Evolutionary conservation across 495 filamentous ascomycete genomes (phyloP), one percentile per base, ranked within the genome.

Genomic region (Podospora pseudopauciseta): DNA sequence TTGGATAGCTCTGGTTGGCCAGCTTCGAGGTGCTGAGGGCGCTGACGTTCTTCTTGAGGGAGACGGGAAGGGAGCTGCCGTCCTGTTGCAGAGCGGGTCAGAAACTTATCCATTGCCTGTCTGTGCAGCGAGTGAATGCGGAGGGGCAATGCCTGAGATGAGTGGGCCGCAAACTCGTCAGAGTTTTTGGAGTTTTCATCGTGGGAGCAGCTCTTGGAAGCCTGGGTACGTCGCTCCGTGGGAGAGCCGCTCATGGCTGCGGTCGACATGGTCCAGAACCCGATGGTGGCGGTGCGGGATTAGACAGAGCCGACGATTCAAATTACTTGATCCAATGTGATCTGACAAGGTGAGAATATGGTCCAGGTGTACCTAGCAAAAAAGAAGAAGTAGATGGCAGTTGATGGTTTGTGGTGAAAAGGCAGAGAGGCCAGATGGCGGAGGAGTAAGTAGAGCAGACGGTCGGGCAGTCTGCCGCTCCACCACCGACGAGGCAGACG

Each of bases 181-280:
- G 68, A 64, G 9, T 65, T 62, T 66, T 75, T 79, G 55, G 74
- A 63, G 66, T 85, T 86, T 72, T 85, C 80, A 67, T 82, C 81
- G 67, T 79, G 80, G 16, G 78, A 76, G 64, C 65, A 63, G 63
- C 67, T 79, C 67, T 78, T 77, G 67, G 75, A 69, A 26, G 73
- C 68, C 27, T 71, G 70, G 7, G 74, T 70, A 9, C 81, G 81
- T 67, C 82, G 80, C 64, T 78, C 75, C 62, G 70, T 73, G 30
- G 86, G 84, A 58, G 86, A 87, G 53, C 83, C 85, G 28, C 80
- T 81, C 18, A 82, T 81, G 32, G 76, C 70, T 23, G 76, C 64
- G 28, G 75, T 65, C 70, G 85, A 84, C 86, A 86, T 87, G 61
- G 60, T 72, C 68, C 72, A 66, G 62, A 62, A 32, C 71, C 54